Percentiles rank a stretch among this genome's conserved stretches.
Conservation (phyloP, 805 yeast genomes). For the Zygotorulaspora sp. region DNA sequence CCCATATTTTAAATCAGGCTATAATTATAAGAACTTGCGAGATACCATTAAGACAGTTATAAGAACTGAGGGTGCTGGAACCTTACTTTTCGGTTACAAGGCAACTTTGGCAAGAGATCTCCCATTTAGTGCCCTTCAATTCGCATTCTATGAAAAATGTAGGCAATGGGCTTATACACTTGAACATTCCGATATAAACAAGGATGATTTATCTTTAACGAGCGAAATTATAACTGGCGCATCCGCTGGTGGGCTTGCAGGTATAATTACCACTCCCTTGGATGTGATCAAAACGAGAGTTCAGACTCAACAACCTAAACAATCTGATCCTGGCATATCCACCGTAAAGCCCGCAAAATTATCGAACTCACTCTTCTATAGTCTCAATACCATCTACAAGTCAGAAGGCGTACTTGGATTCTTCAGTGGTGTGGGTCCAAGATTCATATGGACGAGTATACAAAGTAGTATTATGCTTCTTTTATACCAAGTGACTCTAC, state of each 20-base stretch:
- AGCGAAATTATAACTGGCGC: slow-evolving; percentile 86
- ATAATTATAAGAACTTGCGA: slow-evolving; percentile 71
- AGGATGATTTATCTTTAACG: slow-evolving; percentile 47
- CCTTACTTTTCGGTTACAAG: slow-evolving; percentile 86
- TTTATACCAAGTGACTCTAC: slow-evolving; percentile 74
- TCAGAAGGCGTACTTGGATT: slow-evolving; percentile 75
- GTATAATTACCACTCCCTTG: slow-evolving; percentile 80
- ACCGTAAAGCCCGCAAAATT: slow-evolving; percentile 23
- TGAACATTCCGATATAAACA: slow-evolving; percentile 30
- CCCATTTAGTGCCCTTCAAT: slow-evolving; percentile 93
- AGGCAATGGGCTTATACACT: slow-evolving; percentile 53
- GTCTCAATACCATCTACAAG: slow-evolving; percentile 53
- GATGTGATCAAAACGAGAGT: slow-evolving; percentile 90
- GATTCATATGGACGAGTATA: slow-evolving; percentile 92
- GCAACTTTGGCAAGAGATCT: slow-evolving; percentile 90
- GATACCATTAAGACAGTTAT: slow-evolving; percentile 68
- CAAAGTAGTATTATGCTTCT: slow-evolving; percentile 93
- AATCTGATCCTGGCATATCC: slow-evolving; percentile 8
- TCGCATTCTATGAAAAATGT: slow-evolving; percentile 89
- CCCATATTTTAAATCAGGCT: slow-evolving; percentile 72
- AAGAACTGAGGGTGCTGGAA: slow-evolving; percentile 63
- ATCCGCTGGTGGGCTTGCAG: slow-evolving; percentile 92
- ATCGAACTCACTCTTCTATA: slow-evolving; percentile 45
- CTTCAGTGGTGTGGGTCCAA: slow-evolving; percentile 93
- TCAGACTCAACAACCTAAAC: slow-evolving; percentile 67